Evolutionary conservation across 148 eudicot species (phyloP).

Genomic region (Nyssa sinensis): DNA sequence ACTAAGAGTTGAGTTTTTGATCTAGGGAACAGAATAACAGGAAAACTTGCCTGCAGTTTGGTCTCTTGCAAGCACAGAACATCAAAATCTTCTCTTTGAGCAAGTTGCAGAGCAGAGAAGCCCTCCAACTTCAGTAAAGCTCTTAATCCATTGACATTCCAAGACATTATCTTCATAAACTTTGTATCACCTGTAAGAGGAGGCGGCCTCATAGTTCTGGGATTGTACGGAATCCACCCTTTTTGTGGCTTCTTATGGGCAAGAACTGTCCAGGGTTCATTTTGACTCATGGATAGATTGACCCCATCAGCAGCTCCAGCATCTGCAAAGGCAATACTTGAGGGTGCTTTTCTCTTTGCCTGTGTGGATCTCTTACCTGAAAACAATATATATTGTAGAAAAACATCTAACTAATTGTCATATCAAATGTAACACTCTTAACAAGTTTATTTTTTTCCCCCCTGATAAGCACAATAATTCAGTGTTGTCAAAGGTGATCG

Average conservation of each 20-base stretch:
- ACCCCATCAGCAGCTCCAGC: slow-evolving; percentile 34
- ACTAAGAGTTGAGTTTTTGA: neutral
- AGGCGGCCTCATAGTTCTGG: slow-evolving; percentile 83
- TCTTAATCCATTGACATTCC: slow-evolving; percentile 98
- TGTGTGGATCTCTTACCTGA: slow-evolving; percentile 20
- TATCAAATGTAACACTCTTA: neutral
- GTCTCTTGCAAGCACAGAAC: slow-evolving; percentile 97
- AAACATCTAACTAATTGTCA: neutral
- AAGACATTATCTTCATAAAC: slow-evolving; percentile 73
- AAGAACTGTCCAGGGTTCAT: slow-evolving; percentile 86
- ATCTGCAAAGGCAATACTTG: slow-evolving; percentile 33
- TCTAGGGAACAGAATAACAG: neutral
- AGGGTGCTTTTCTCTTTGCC: slow-evolving; percentile 34
- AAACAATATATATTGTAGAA: neutral
- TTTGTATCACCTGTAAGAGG: slow-evolving; percentile 53
- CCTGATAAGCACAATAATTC: too few relatives aligned
- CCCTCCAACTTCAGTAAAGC: slow-evolving; percentile 73
- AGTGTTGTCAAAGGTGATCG: too few relatives aligned
- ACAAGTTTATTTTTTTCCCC: too few relatives aligned
- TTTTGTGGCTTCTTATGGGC: slow-evolving; percentile 95
- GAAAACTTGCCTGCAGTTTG: slow-evolving; percentile 68
- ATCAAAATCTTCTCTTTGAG: slow-evolving; percentile 90
- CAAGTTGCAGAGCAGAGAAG: slow-evolving; percentile 74
- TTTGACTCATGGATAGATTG: slow-evolving; percentile 31
- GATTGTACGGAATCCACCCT: slow-evolving; percentile 86